phyloP scores from a whole-genome alignment of 352 stramenopile genomes.

The Phytopythium litorale region DNA sequence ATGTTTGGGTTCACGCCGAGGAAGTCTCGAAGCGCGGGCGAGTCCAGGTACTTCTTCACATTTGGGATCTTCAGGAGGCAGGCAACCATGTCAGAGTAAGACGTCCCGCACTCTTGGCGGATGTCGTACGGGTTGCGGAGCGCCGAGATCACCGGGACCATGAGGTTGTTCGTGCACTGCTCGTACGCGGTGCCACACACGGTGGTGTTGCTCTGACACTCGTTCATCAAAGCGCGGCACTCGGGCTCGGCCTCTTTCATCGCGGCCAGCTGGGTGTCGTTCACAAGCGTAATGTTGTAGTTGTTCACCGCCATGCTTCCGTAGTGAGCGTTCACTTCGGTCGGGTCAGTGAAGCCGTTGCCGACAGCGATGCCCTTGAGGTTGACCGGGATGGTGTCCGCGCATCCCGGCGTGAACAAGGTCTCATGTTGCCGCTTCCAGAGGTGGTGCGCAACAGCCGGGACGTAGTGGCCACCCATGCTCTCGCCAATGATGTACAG shows the following conservation, averaged over 20 bases:
- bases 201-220: slow-evolving; percentile 15
- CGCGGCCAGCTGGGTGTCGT: slow-evolving; percentile 12
- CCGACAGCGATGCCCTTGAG: slow-evolving; percentile 40
- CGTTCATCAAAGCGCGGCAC: slow-evolving; percentile 19
- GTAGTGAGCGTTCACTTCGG: slow-evolving; percentile 16
- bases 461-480: slow-evolving; percentile 56
- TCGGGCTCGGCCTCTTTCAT: slow-evolving; percentile 17
- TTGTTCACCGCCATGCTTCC: slow-evolving; percentile 37
- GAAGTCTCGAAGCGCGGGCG: slow-evolving; percentile 19
- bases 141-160: slow-evolving; percentile 24
- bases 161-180: slow-evolving; percentile 33
- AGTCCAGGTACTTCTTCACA: slow-evolving; percentile 55
- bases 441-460: slow-evolving; percentile 38
- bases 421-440: slow-evolving; percentile 18
- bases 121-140: slow-evolving; percentile 62
- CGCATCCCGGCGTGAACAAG: background rate
- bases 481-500: slow-evolving; percentile 58
- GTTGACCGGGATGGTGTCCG: slow-evolving; percentile 23
- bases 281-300: slow-evolving; percentile 39
- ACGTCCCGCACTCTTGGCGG: slow-evolving; percentile 22
- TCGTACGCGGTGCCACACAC: slow-evolving; percentile 18
- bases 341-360: slow-evolving; percentile 26
- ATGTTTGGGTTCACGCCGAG: slow-evolving; percentile 26
- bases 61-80: slow-evolving; percentile 31
- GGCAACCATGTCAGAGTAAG: slow-evolving; percentile 8